phyloP scores from a whole-genome alignment of 177 flowering plant species.

The Vitis hybrid region DNA sequence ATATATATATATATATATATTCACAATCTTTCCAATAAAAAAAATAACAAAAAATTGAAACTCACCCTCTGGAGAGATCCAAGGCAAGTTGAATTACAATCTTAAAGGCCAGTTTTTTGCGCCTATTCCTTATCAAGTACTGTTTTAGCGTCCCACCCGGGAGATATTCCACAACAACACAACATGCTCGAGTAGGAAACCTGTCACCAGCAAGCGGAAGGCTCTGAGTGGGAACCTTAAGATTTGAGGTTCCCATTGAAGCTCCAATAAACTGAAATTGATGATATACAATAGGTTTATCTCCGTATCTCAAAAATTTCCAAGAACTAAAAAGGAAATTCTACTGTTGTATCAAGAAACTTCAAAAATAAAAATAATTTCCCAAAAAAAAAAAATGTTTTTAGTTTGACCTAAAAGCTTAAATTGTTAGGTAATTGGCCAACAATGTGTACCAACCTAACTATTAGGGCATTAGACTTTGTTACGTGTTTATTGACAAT shows the following conservation, averaged over 20 bases:
- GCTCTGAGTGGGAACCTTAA: slow-evolving; percentile 37
- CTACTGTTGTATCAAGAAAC: no score
- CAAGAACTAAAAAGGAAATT: no score
- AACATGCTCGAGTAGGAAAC: slow-evolving; percentile 43
- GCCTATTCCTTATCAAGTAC: slow-evolving; percentile 35
- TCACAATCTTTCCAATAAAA: neutral
- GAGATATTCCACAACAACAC: slow-evolving; percentile 53
- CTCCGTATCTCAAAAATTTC: no score
- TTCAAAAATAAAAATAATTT: no score
- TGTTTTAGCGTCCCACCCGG: slow-evolving; percentile 49
- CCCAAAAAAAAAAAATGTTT: no score
- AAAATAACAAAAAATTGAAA: neutral
- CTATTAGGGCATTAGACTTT: no score
- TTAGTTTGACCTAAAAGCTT: no score
- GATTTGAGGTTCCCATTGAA: slow-evolving; percentile 53
- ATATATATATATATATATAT: no score
- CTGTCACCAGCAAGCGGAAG: slow-evolving; percentile 18
- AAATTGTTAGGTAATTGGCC: neutral
- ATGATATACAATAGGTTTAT: neutral
- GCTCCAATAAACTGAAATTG: slow-evolving; percentile 51
- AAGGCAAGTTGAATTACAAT: slow-evolving; percentile 46
- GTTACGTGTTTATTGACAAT: no score
- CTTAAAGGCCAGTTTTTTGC: slow-evolving; percentile 48
- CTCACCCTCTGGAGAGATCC: slow-evolving; percentile 56
- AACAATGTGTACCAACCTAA: neutral